Evolutionary conservation across 148 eudicot species (phyloP), one percentile per base, ranked within the genome.

Genomic region (Euryodendron excelsum): DNA sequence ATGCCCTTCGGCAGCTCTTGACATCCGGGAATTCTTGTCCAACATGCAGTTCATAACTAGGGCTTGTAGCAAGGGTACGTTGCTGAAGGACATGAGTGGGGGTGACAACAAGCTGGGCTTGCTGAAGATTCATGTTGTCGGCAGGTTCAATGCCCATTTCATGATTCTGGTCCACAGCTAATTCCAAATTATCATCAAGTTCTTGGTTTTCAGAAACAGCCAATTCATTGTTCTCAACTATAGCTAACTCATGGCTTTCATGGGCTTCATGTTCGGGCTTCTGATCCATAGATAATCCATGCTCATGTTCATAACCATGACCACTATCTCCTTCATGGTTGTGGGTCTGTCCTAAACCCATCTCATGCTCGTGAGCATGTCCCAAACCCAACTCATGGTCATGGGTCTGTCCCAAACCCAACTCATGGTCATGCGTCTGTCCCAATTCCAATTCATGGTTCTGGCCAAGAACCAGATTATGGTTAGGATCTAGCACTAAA

Each of bases 11-110:
- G 36, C 87, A 86, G 74, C 87, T 84, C 83, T 77, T 77, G 28
- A 86, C 91, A 81, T 88, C 91, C 0, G 86, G 86, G 33, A 88
- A 88, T 75, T 88, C 91, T 79, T 88, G 91, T 23, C 91, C 91
- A 25, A 88, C 88, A 71, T 56, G 81, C 58, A 88, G 75, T 79
- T 86, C 89, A 55, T 86, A 79, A 60, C 47, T 73, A 58, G 90
- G 87, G 33, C 45, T 63, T n/a, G 77, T 48, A 63, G 77, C 87
- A 44, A 85, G 69, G 31, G 84, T 44, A 17, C 90, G 90, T 2
- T 83, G 70, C 77, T 88, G 90, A 78, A 88, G 39, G 41, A 88
- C 82, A 39, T 77, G 28, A 37, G 14, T 34, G n/a, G 79, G 28
- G 48, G 14, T 34, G n/a, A 85, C 33, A 6, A 76, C 67, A 74